A percentile compares a stretch with the other conserved stretches of the same genome.
Evolutionary conservation across 1,284 basidiomycete genomes (phyloP).

Genomic region (Malassezia furfur): DNA sequence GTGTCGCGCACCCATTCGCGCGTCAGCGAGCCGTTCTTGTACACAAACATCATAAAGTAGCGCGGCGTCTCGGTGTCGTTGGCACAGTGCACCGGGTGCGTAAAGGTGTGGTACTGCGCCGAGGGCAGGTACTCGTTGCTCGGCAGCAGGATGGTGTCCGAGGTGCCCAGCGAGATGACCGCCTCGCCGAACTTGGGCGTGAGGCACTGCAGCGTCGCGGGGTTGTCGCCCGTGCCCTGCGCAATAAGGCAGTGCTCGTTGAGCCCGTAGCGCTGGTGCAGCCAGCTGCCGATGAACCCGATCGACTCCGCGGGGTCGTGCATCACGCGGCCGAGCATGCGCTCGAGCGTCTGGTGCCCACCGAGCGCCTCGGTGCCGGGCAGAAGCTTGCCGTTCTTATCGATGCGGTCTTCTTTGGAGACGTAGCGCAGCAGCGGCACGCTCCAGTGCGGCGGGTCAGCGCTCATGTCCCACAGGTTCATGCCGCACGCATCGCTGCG

Average conservation of each 20-base stretch:
- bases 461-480: slow-evolving; percentile 61
- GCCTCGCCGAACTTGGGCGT: slow-evolving; percentile 64
- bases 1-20: slow-evolving; percentile 68
- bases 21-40: slow-evolving; percentile 49
- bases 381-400: not conserved
- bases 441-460: slow-evolving; percentile 46
- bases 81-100: slow-evolving; percentile 49
- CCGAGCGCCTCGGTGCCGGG: slow-evolving; percentile 42
- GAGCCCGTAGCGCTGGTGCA: slow-evolving; percentile 68
- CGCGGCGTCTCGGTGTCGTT: slow-evolving; percentile 15
- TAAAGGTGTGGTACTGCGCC: slow-evolving; percentile 52
- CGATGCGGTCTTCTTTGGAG: slow-evolving; percentile 50
- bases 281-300: slow-evolving; percentile 63
- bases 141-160: slow-evolving; percentile 74
- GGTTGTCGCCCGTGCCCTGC: slow-evolving; percentile 84
- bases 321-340: slow-evolving; percentile 66
- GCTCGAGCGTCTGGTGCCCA: slow-evolving; percentile 56
- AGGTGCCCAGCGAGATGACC: slow-evolving; percentile 79
- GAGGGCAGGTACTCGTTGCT: slow-evolving; percentile 49
- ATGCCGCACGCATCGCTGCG: slow-evolving; percentile 76
- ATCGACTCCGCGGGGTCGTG: slow-evolving; percentile 62
- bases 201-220: slow-evolving; percentile 71
- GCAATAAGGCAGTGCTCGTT: slow-evolving; percentile 66
- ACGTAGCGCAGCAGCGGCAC: slow-evolving; percentile 23
- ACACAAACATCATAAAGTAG: slow-evolving; percentile 53